Evolutionary conservation across 2,329 filamentous ascomycete genomes (phyloP), one percentile per base, ranked within the genome.

Genomic region (Diaporthe eres): DNA sequence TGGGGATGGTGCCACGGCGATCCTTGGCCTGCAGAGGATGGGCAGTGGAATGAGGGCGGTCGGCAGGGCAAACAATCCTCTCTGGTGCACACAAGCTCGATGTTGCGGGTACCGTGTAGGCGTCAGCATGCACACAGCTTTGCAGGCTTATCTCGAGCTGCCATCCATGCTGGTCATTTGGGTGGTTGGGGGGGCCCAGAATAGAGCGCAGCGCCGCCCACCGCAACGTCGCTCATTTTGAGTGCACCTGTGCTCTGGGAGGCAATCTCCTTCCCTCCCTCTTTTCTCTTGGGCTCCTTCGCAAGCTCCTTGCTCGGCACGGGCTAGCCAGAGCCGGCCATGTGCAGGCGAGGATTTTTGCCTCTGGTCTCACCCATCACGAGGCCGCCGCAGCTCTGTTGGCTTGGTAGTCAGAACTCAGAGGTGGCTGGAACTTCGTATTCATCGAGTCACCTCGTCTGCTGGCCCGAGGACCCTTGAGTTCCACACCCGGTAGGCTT

Each of bases 341-440:
- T 72, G 28, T 25, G 44, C 55, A 61, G 6, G 42, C 44, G 13
- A 19, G 44, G 22, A 3, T 61, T 61, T 61, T 58, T 15, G 19
- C 42, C 58, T 61, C 51, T 53, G 57, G 72, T 72, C 72, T 72
- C 67, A 49, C 25, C 17, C 47, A 60, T 76, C 60, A 76, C 75
- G 72, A 76, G 75, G 49, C n/a, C 57, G 15, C 49, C 63, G 34
- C 42, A 22, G n/a, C 44, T 67, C 31, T 60, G 37, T 49, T 57
- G 53, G 28, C 74, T 63, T 61, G 53, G 31, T 19, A 37, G 70
- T 58, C 74, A 75, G 51, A n/a, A 34, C 22, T 44, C 70, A 19
- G 57, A 42, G 58, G 53, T 47, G 65, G 74, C 72, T 71, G 63
- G 61, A 74, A 47, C 44, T 72, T 76, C 75, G 75, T 76, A 76